Evolutionary conservation across 176 grass and related monocot species (phyloP).

Genomic region (Leersia perrieri): DNA sequence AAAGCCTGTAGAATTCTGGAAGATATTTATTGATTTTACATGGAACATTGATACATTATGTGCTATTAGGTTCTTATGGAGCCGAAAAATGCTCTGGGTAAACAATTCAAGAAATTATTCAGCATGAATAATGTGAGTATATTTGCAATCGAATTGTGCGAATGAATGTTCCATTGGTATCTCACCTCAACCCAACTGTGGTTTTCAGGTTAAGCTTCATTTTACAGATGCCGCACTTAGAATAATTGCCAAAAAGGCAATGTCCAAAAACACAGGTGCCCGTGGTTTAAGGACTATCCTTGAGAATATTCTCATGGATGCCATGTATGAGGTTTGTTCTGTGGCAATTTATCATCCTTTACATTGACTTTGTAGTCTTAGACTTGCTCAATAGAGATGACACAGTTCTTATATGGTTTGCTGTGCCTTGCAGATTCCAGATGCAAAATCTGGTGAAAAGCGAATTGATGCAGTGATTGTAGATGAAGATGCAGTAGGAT

Average conservation of each 20-base stretch:
- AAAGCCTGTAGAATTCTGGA: slow-evolving; percentile 1
- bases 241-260: slow-evolving; percentile 86
- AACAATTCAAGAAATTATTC: slow-evolving; percentile 97
- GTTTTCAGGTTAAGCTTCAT: slow-evolving; percentile 92
- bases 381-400: background rate
- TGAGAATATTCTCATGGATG: slow-evolving; percentile 94
- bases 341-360: background rate
- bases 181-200: background rate
- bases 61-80: slow-evolving; percentile 73
- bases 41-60: slow-evolving; percentile 17
- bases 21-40: background rate
- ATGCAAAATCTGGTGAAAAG: slow-evolving; percentile 75
- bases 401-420: background rate
- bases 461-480: slow-evolving; percentile 88
- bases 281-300: slow-evolving; percentile 89
- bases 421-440: slow-evolving; percentile 70
- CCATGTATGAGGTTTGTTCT: slow-evolving; percentile 93
- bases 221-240: slow-evolving; percentile 81
- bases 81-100: slow-evolving; percentile 88
- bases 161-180: slow-evolving; percentile 4
- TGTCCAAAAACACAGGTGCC: slow-evolving; percentile 91
- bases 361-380: background rate
- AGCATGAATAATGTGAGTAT: slow-evolving; percentile 95
- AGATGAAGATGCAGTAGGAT: slow-evolving; percentile 85
- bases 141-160: slow-evolving; percentile 19